Percentiles rank a stretch among this genome's conserved stretches.
Conservation (phyloP, 306 rosid species). For the Oemleria cerasiformis region DNA sequence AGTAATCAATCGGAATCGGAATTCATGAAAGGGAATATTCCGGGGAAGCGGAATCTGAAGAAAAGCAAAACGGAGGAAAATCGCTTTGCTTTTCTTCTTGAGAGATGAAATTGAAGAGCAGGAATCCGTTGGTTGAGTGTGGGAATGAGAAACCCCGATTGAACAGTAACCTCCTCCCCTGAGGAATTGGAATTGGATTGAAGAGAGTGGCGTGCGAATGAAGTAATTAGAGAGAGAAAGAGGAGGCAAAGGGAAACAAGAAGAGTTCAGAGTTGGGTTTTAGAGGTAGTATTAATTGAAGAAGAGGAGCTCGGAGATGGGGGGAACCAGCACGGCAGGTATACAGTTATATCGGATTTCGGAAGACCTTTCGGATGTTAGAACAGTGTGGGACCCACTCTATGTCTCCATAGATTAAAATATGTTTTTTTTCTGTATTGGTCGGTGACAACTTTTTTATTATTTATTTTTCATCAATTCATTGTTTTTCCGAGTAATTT, state of each 20-base stretch:
- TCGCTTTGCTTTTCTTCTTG: too few species aligned
- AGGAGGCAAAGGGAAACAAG: neutral
- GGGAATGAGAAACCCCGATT: neutral
- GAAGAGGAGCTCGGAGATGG: neutral
- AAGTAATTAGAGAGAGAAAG: neutral
- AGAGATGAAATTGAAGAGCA: neutral
- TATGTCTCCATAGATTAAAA: too few species aligned
- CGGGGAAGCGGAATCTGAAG: neutral
- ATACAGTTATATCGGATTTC: neutral
- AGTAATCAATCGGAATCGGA: neutral
- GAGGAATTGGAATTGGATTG: neutral
- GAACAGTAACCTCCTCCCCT: conserved; percentile 9
- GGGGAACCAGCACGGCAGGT: neutral
- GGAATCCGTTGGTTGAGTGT: neutral
- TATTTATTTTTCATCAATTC: too few species aligned
- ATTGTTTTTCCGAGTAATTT: too few species aligned
- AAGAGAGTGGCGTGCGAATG: conserved; percentile 11
- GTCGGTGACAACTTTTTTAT: too few species aligned
- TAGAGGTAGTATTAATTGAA: neutral
- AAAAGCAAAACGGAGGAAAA: neutral
- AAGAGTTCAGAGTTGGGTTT: neutral
- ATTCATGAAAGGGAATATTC: neutral
- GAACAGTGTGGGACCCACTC: neutral
- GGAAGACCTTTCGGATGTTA: neutral
- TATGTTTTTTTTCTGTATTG: too few species aligned